Evolutionary conservation across 1,284 basidiomycete genomes (phyloP), one percentile per base, ranked within the genome.

Genomic region (Trichosporon sp.): DNA sequence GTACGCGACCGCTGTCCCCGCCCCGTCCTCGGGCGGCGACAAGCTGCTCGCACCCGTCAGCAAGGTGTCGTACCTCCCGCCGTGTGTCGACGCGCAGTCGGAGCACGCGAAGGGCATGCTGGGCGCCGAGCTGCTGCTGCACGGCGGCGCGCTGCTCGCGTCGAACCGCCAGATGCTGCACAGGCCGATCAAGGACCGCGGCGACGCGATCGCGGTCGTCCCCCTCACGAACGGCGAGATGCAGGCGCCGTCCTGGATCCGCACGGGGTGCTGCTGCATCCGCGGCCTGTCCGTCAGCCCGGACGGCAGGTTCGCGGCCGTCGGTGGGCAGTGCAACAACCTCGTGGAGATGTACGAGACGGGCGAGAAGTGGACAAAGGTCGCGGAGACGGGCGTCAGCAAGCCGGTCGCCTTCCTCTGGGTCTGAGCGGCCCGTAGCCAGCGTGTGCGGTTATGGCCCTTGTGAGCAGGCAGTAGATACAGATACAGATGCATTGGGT

Each of bases 301-400:
- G 12, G 81, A 83, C 71, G 81, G 78, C 8, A 79, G 79, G 68
- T 82, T 76, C 51, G 74, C 77, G 11, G 79, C 78, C 31, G 65
- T 79, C 29, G 82, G 78, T 1, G 82, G 82, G 13, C 78, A 80
- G 73, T 74, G 78, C 53, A 76, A 73, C 18, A 77, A 75, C 8
- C 75, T 76, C 12, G 70, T 82, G 6, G 82, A 81, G 73, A 74
- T 83, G 31, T 83, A 77, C 66, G 67, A 68, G 44, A 71, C 77
- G 8, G 78, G 78, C 8, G 75, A 77, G 47, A 70, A 77, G 72
- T 79, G 79, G 77, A 76, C 74, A 42, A 64, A 80, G 21, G 87
- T 90, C 6, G 85, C 88, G 23, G 87, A 90, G 73, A 91, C 90
- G 85, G 86, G 87, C 69, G 77, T 91, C 11, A 87, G 85, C 15